Conservation (phyloP, 345 rosid genomes). For the Erodium maritimum region DNA sequence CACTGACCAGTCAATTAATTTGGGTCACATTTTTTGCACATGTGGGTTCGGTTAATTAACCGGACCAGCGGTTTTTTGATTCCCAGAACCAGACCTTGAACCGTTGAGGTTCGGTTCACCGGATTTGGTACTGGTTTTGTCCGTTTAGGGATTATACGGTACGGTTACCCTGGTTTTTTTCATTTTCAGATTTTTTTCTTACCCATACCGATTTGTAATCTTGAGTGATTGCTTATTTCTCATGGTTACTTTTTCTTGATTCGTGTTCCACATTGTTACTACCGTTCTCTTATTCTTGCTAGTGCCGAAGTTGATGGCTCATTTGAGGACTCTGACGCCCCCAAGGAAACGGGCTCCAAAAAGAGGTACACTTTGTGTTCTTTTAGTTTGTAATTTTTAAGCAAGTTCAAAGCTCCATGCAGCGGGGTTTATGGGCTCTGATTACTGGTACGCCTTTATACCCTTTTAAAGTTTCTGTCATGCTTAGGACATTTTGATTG, state of each 20-base stretch:
- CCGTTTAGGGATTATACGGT: too few relatives aligned
- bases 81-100: too few relatives aligned
- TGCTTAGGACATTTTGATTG: background rate
- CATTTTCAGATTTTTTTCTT: background rate
- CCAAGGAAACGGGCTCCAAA: conserved; percentile 62
- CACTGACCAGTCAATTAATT: too few relatives aligned
- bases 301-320: conserved; percentile 62
- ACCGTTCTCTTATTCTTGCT: background rate
- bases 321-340: conserved; percentile 53
- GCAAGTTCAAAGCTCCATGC: background rate
- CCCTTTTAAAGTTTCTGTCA: background rate
- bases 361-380: conserved; percentile 39
- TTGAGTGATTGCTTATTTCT: background rate
- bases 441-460: background rate
- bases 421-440: background rate
- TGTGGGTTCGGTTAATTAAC: too few relatives aligned
- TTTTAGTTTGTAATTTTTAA: background rate
- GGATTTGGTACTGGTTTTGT: too few relatives aligned
- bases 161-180: too few relatives aligned
- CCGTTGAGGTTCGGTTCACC: too few relatives aligned
- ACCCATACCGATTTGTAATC: background rate
- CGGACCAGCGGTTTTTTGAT: too few relatives aligned
- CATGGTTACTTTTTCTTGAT: background rate
- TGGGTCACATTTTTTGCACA: too few relatives aligned
- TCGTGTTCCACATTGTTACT: background rate